phyloP scores from a whole-genome alignment of 75 land plant genomes.

The Cryptomeria japonica region DNA sequence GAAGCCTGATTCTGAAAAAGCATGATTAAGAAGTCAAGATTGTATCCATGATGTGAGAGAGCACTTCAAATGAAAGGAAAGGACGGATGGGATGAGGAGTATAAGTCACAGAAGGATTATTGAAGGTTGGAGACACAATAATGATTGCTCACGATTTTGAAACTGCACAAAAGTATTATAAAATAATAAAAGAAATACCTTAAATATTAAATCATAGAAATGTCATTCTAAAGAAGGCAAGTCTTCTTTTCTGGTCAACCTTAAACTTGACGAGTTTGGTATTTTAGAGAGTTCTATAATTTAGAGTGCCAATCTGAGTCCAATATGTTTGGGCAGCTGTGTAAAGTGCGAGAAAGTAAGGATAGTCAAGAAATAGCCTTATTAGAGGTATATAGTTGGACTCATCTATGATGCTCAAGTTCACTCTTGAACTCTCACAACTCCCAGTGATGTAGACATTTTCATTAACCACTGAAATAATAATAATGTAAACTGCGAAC shows the following conservation, averaged over 20 bases:
- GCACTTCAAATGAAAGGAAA: neutral
- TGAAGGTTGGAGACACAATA: neutral
- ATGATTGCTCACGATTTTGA: neutral
- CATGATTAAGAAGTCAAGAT: neutral
- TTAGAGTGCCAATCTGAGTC: neutral
- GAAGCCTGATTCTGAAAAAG: neutral
- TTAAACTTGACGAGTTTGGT: too few relatives aligned
- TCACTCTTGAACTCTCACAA: neutral
- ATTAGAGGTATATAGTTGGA: neutral
- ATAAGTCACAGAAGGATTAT: neutral
- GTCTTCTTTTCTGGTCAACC: neutral
- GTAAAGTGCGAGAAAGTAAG: neutral
- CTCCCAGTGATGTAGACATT: neutral
- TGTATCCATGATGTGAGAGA: neutral
- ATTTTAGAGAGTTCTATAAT: too few relatives aligned
- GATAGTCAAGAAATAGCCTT: neutral
- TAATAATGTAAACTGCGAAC: neutral
- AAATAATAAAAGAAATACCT: too few relatives aligned
- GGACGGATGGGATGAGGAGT: neutral
- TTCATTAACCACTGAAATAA: neutral
- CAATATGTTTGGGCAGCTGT: neutral
- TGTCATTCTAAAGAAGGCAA: neutral
- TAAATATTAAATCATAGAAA: neutral
- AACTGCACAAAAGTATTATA: neutral
- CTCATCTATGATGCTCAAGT: neutral